Conservation (phyloP, 768 basidiomycete species). For the Boletus huronensis region DNA sequence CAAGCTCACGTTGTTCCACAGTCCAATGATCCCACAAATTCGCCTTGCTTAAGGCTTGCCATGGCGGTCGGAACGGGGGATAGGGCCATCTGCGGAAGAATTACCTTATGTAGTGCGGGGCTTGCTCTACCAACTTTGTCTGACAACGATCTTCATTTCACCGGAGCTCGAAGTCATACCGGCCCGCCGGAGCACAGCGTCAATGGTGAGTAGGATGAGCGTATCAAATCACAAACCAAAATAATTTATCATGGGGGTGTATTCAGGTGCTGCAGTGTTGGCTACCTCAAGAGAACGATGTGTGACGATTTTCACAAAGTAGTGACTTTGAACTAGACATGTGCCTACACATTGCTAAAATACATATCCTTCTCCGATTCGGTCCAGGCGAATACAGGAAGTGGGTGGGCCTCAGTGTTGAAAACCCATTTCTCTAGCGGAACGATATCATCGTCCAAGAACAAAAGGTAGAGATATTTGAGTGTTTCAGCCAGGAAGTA, state of each 20-base stretch:
- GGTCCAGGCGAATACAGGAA: constrained; percentile 68
- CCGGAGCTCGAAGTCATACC: no score
- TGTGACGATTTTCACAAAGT: background rate
- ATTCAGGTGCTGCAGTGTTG: background rate
- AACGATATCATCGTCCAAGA: constrained; percentile 58
- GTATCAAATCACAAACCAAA: background rate
- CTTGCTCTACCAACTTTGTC: background rate
- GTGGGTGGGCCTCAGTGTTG: constrained; percentile 74
- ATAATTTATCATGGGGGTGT: background rate
- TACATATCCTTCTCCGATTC: constrained; percentile 45
- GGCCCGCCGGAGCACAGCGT: background rate
- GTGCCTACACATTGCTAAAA: background rate
- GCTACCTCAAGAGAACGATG: background rate
- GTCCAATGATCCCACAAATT: constrained; percentile 90
- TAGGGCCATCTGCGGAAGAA: background rate
- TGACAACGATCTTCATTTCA: background rate
- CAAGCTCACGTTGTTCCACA: constrained; percentile 87
- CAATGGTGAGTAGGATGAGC: background rate
- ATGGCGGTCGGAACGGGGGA: constrained; percentile 19
- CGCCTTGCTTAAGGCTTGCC: constrained; percentile 51
- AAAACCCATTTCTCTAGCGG: constrained; percentile 56
- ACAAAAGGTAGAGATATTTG: constrained; percentile 73
- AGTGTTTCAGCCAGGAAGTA: constrained; percentile 60
- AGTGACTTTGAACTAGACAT: background rate
- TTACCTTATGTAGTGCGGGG: constrained; percentile 12